Conservation (phyloP, 495 filamentous ascomycete genomes). For the Jackrogersella multiformis region DNA sequence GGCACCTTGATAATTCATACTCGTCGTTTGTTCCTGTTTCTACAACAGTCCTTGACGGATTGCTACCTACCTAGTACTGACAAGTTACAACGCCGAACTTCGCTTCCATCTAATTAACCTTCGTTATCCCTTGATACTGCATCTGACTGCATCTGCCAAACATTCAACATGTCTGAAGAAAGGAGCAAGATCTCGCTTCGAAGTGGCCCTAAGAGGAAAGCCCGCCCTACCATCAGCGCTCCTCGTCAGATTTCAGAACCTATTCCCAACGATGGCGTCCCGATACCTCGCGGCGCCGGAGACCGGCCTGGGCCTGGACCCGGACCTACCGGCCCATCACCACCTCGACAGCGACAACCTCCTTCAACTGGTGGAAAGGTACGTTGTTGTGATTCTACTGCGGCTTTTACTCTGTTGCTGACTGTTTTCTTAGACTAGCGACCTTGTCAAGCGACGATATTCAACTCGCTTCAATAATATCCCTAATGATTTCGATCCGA, state of each 20-base stretch:
- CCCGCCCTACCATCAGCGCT: slow-evolving; percentile 80
- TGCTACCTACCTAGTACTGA: slow-evolving; percentile 3
- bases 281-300: slow-evolving; percentile 44
- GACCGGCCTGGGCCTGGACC: slow-evolving; percentile 38
- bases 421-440: slow-evolving; percentile 65
- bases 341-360: slow-evolving; percentile 54
- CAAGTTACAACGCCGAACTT: slow-evolving; percentile 2
- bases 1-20: neutral
- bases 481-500: slow-evolving; percentile 71
- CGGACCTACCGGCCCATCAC: slow-evolving; percentile 39
- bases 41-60: slow-evolving; percentile 10
- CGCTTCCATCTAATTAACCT: neutral
- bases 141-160: too few species aligned
- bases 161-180: slow-evolving; percentile 65
- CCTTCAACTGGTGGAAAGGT: slow-evolving; percentile 55
- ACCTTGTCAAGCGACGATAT: slow-evolving; percentile 93
- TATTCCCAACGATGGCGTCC: slow-evolving; percentile 56
- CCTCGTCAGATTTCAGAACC: slow-evolving; percentile 80
- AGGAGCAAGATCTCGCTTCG: slow-evolving; percentile 85
- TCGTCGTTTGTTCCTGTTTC: slow-evolving; percentile 1
- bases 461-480: slow-evolving; percentile 87
- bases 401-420: neutral
- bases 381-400: slow-evolving; percentile 11
- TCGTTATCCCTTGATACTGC: neutral
- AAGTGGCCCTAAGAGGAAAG: slow-evolving; percentile 77